Conservation (phyloP, 164 flowering plant genomes). For the Magnolia changhungtana region DNA sequence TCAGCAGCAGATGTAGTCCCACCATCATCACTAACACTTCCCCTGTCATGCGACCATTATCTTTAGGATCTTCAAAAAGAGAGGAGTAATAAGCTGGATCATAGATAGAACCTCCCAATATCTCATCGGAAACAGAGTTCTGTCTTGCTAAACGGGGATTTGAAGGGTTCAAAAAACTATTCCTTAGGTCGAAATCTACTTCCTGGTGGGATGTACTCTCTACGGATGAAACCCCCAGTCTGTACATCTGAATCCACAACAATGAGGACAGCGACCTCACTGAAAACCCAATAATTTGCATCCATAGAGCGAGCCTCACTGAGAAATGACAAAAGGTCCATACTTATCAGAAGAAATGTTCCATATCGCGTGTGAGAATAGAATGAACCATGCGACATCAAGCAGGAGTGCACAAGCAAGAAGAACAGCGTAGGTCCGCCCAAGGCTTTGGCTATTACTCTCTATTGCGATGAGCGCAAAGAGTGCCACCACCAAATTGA, state of each 20-base stretch:
- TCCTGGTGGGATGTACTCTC: constrained; percentile 44
- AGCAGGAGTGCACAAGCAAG: constrained; percentile 59
- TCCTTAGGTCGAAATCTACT: constrained; percentile 62
- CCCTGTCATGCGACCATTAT: constrained; percentile 24
- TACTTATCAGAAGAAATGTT: constrained; percentile 46
- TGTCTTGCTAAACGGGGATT: constrained; percentile 38
- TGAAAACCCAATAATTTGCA: constrained; percentile 71
- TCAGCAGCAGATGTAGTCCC: constrained; percentile 20
- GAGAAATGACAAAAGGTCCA: constrained; percentile 50
- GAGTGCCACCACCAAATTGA: constrained; percentile 64
- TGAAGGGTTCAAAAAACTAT: constrained; percentile 67
- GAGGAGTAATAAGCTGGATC: constrained; percentile 86
- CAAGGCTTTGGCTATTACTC: constrained; percentile 85
- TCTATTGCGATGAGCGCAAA: constrained; percentile 93
- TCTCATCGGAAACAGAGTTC: constrained; percentile 50
- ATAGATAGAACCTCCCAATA: constrained; percentile 73
- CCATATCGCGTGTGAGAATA: constrained; percentile 72
- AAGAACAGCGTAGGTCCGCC: constrained; percentile 78
- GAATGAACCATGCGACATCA: constrained; percentile 68
- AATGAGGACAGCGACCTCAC: constrained; percentile 71
- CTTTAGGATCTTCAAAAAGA: constrained; percentile 65
- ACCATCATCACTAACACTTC: constrained; percentile 5
- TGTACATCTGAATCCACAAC: constrained; percentile 90
- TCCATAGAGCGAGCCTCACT: constrained; percentile 59
- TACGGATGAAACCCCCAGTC: constrained; percentile 62